Evolutionary conservation across 2,329 filamentous ascomycete species (phyloP).

Genomic region (Curvularia hawaiiensis): DNA sequence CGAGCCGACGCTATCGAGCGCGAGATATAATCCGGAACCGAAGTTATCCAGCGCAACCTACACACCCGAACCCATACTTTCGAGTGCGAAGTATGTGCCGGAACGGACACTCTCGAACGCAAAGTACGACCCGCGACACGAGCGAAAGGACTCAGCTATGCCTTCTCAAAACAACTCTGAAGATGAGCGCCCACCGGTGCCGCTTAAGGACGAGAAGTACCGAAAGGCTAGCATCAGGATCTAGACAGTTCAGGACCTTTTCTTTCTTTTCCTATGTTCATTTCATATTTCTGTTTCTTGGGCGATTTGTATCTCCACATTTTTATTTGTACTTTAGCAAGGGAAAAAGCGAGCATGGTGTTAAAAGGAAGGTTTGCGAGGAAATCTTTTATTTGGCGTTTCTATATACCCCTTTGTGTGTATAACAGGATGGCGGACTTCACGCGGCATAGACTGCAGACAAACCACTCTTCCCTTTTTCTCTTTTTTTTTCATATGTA

Average conservation of each 20-base stretch:
- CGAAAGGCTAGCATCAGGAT: conserved; percentile 5
- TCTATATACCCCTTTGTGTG: conserved; percentile 1
- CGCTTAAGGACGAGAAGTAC: conserved; percentile 16
- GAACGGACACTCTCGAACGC: conserved; percentile 6
- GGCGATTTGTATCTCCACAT: not conserved
- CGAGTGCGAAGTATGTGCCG: conserved; percentile 20
- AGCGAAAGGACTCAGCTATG: conserved; percentile 32
- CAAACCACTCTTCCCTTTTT: not conserved
- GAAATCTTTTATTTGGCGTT: not conserved
- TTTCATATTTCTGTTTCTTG: not conserved
- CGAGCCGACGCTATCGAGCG: conserved; percentile 10
- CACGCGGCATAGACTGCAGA: not conserved
- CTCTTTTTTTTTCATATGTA: not conserved
- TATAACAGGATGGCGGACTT: not conserved
- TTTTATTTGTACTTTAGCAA: not conserved
- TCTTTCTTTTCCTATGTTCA: not conserved
- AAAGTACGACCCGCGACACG: conserved; percentile 14
- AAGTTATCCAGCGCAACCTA: conserved; percentile 1
- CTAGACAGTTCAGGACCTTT: not conserved
- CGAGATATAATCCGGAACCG: conserved; percentile 14
- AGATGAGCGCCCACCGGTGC: conserved; percentile 10
- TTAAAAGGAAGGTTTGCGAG: not conserved
- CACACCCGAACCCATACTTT: not conserved
- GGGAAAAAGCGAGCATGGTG: not conserved
- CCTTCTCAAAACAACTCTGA: conserved; percentile 10